Evolutionary conservation across 2,329 filamentous ascomycete species (phyloP), one percentile per base, ranked within the genome.

Genomic region (Fusarium falciforme): DNA sequence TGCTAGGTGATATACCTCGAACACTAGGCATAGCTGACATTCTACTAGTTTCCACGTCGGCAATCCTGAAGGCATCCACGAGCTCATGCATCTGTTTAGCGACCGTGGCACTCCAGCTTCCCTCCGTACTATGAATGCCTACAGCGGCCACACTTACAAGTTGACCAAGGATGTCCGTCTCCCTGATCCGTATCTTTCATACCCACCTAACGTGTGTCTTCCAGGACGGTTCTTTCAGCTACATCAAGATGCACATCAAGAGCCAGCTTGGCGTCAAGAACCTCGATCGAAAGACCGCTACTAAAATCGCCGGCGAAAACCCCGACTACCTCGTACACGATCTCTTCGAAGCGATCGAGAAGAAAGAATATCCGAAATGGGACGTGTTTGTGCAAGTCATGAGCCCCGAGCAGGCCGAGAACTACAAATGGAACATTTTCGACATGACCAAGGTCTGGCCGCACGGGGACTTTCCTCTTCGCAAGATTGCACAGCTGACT

Each of bases 381-480:
- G 90, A 87, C 40, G 87, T 89, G 73, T 91, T 89, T 73, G 87
- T 92, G 4, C 92, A 93, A 81, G 85, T 89, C n/a, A 85, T 93
- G 66, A 89, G 86, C 25, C 90, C 90, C 1, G 87, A 89, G 74
- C 85, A 92, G 76, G 90, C 90, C 11, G 87, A 91, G 80, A 87
- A 87, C 70, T 90, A 90, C 82, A 85, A 89, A 22, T 93, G 93
- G 75, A 91, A 94, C 76, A 82, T 94, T 17, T 83, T 94, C 2
- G 92, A 94, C 77, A 88, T 92, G 4, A 94, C 92, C 69, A 93
- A 93, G 84, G 89, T 94, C 66, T 87, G 93, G 44, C 92, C 92
- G 0, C 90, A 93, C 73, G 91, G 94, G 71, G 79, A 89, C 6
- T 91, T 91, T 2, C 93, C 93, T 2, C 86, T 94, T 58, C 54